Conservation (phyloP, 1,139 yeast species). For the Suhomyces atakaporum region DNA sequence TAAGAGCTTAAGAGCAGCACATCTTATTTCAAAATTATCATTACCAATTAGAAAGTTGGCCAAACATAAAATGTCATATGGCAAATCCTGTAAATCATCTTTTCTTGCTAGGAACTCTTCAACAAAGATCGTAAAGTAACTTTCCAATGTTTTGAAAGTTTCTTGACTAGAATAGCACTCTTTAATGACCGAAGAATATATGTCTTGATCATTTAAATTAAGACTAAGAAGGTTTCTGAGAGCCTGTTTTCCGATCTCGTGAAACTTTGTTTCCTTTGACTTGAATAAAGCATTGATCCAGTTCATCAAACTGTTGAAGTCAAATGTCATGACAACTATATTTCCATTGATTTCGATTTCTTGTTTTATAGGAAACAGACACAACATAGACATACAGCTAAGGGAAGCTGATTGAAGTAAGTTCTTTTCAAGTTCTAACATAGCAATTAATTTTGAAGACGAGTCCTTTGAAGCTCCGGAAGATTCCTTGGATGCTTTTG, state of each 20-base stretch:
- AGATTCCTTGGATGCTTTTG: constrained; percentile 50
- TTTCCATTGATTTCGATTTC: constrained; percentile 47
- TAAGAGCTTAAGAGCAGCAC: constrained; percentile 61
- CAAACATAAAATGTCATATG: constrained; percentile 62
- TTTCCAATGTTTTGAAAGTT: constrained; percentile 54
- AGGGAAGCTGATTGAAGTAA: constrained; percentile 72
- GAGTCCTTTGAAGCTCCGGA: constrained; percentile 30
- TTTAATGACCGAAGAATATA: constrained; percentile 63
- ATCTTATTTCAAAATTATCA: constrained; percentile 58
- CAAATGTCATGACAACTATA: constrained; percentile 62
- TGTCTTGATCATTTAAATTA: constrained; percentile 57
- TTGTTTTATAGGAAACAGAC: constrained; percentile 64
- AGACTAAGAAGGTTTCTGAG: constrained; percentile 62
- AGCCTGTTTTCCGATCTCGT: constrained; percentile 71
- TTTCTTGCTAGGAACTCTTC: constrained; percentile 52
- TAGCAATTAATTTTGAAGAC: constrained; percentile 47
- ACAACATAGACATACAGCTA: constrained; percentile 81
- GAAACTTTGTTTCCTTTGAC: constrained; percentile 60
- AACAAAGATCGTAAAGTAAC: constrained; percentile 72
- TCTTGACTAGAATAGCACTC: constrained; percentile 67
- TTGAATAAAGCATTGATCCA: constrained; percentile 79
- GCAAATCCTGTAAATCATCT: constrained; percentile 40
- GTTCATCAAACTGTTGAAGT: constrained; percentile 62
- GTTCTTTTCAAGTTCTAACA: constrained; percentile 79
- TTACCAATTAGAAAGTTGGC: constrained; percentile 73